Base-by-base conservation (phyloP, 179 eudicot species). In the Amaranthus tricolor region DNA sequence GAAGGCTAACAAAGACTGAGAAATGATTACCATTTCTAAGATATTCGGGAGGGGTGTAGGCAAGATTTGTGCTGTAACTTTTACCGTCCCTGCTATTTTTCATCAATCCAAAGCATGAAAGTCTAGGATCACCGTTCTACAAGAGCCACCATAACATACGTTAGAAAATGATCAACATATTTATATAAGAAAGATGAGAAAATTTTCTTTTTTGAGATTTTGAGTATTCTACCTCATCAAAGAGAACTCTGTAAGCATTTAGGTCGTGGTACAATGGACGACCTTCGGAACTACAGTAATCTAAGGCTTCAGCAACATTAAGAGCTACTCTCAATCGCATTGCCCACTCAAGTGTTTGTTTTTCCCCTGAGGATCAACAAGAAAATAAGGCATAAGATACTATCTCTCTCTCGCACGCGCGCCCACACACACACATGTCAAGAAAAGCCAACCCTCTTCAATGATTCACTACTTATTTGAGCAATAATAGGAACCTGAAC, bases 41-140 rank as follows among this genome's bases (percentile, higher is more conserved):
- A 83, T 89, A 89, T 82, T 92, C 97, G 1, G 96, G 97, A 76
- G 96, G 96, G 57, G 95, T 92, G 73, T 92, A 92, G 56, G 97
- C 97, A 79, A 92, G 97, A 83, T 92, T 90, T 58, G 97, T 91
- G 90, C 97, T 91, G 76, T 91, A 91, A 80, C 97, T 89, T 84
- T 90, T 90, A 48, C 95, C 97, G 74, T 92, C 97, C 82, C 91
- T 88, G 77, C 96, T 90, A 75, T 90, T 92, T 85, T 92, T 90
- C 90, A 92, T 90, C 73, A 92, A 79, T 72, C 96, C 97, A 80
- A 92, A 92, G 84, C 97, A 92, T 67, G 97, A 92, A 72, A 92
- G 90, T 73, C 97, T 89, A 70, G 97, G 96, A 86, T 89, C 97
- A 52, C 97, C 96, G 81, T 86, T 90, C 97, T 92, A 82, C 81